These are phyloP conservation scores for Daedaleopsis sinensis DNA, from an alignment of 768 basidiomycete genomes.

Conservation along the genomic window DNA sequence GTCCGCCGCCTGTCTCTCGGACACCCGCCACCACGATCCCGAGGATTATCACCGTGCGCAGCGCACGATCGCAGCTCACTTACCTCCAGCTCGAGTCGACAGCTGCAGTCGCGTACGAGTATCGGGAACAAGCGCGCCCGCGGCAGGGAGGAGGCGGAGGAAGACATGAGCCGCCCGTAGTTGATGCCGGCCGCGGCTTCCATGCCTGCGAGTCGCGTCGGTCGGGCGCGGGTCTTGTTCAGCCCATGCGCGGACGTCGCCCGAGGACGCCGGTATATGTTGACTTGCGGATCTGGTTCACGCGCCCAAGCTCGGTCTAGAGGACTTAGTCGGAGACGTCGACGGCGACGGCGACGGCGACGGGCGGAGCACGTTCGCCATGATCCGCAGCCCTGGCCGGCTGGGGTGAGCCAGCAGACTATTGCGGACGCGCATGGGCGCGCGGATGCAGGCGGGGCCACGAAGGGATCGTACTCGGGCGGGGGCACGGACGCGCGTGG, in stretches of 20 bases:
- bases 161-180: neutral
- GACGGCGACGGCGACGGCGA: no score
- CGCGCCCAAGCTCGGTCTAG: neutral
- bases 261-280: neutral
- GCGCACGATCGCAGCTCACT: neutral
- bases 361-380: no score
- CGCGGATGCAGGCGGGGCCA: neutral
- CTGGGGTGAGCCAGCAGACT: neutral
- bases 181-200: neutral
- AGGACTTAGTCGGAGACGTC: no score
- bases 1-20: no score
- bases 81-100: neutral
- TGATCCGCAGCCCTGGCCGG: no score
- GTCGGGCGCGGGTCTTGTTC: neutral
- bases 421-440: neutral
- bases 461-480: neutral
- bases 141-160: neutral
- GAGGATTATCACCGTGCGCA: no score
- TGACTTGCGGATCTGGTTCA: neutral
- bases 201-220: neutral
- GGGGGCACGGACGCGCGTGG: neutral
- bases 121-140: neutral
- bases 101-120: neutral
- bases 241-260: neutral
- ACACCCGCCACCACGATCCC: no score